These are phyloP conservation scores for Phytophthora colocasiae DNA, from an alignment of 352 stramenopile genomes.

Conservation along the genomic window DNA sequence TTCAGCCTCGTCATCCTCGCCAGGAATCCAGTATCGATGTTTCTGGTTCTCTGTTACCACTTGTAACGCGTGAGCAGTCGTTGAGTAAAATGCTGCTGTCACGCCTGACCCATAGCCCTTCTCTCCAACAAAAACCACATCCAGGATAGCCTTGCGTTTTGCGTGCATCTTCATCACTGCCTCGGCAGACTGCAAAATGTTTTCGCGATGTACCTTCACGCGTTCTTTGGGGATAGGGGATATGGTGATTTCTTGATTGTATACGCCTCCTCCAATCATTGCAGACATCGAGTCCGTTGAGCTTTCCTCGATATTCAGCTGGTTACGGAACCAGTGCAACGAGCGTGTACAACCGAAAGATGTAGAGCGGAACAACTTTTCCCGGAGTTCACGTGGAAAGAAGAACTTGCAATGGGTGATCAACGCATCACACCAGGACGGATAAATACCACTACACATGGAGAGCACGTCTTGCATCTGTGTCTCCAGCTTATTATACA, in stretches of 20 bases:
- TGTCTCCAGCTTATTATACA: constrained; percentile 83
- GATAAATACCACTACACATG: constrained; percentile 85
- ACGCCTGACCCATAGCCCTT: constrained; percentile 88
- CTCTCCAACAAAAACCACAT: constrained; percentile 88
- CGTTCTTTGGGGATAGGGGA: constrained; percentile 86
- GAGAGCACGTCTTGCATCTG: constrained; percentile 87
- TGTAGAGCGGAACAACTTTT: constrained; percentile 79
- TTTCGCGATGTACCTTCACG: constrained; percentile 82
- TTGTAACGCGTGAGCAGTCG: constrained; percentile 73
- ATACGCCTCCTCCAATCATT: constrained; percentile 48
- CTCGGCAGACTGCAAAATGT: constrained; percentile 79
- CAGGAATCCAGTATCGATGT: constrained; percentile 66
- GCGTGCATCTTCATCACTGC: constrained; percentile 88
- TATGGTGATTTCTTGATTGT: constrained; percentile 86
- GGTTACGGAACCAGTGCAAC: constrained; percentile 82
- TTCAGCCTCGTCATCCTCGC: constrained; percentile 50
- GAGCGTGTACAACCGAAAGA: constrained; percentile 84
- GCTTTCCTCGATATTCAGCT: constrained; percentile 64
- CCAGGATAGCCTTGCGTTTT: constrained; percentile 83
- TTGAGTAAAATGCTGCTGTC: constrained; percentile 87
- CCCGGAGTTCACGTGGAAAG: constrained; percentile 73
- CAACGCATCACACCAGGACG: constrained; percentile 76
- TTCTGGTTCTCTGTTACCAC: constrained; percentile 53
- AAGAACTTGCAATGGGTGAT: constrained; percentile 87
- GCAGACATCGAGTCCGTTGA: constrained; percentile 24